Evolutionary conservation across 2,329 filamentous ascomycete species (phyloP), one percentile per base, ranked within the genome.

Genomic region (Xylariaceae sp.): DNA sequence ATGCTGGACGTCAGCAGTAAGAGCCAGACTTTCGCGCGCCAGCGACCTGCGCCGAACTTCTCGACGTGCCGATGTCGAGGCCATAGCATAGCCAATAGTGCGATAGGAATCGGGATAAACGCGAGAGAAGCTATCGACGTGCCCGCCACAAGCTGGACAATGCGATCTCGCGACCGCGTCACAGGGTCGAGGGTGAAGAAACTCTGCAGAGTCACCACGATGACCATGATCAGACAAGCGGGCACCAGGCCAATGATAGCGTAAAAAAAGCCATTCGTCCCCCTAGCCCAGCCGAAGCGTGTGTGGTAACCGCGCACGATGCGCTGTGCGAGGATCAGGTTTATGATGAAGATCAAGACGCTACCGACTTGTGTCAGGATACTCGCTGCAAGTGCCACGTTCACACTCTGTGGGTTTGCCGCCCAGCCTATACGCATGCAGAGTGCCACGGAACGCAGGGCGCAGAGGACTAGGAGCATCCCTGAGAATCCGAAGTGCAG

Each of bases 311-410:
- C 86, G 47, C 90, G 80, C 15, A 94, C 68, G 22, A 95, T 76
- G 41, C 90, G 83, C 68, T 90, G 87, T 0, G 85, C 71, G 63
- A 91, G 88, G 61, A 94, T 71, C 39, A 95, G 70, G 69, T 95
- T 94, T 68, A 90, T 72, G 60, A 92, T 70, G 67, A 88, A 92
- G 22, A 95, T 72, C 7, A 95, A 68, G 32, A 95, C 65, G 14
- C 90, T 82, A 39, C 89, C 89, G 0, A 86, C 84, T 40, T 83
- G 81, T 49, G 89, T 80, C 59, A 94, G 83, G 62, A 94, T 79
- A 56, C 75, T 75, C 3, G 87, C 81, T 7, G 85, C 82, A 52
- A 83, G 76, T 60, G 71, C 74, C 48, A 82, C 57, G 48, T 64
- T 58, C 45, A 69, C 51, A 58, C 72, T 66, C 47, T 40, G 55